A percentile compares a stretch with the other conserved stretches of the same genome.
These are phyloP conservation scores for Barnettozyma californica DNA, from an alignment of 805 yeast species.

Conservation along the genomic window DNA sequence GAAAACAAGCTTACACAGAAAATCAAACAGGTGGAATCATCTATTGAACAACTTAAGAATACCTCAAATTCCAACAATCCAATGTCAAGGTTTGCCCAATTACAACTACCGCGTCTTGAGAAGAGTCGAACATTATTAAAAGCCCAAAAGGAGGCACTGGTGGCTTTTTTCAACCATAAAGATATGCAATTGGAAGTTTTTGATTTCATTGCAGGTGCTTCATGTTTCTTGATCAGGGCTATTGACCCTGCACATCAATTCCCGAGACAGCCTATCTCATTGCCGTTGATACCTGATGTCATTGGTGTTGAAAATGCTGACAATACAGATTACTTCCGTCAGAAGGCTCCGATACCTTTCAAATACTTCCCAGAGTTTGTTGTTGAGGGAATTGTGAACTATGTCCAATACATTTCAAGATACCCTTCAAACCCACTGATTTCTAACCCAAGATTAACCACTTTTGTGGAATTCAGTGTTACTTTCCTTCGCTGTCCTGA, in stretches of 20 bases:
- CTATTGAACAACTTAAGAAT: constrained; percentile 25
- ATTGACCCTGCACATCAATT: constrained; percentile 67
- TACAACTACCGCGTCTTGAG: constrained; percentile 48
- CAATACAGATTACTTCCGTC: constrained; percentile 64
- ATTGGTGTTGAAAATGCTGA: constrained; percentile 63
- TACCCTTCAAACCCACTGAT: constrained; percentile 54
- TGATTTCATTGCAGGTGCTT: constrained; percentile 73
- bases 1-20: constrained; percentile 52
- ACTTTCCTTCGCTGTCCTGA: constrained; percentile 80
- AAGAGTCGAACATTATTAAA: constrained; percentile 33
- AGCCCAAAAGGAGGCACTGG: constrained; percentile 51
- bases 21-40: constrained; percentile 40
- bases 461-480: constrained; percentile 67
- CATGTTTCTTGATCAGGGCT: constrained; percentile 62
- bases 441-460: constrained; percentile 44
- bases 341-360: constrained; percentile 69
- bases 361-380: constrained; percentile 80
- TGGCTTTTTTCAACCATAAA: constrained; percentile 55
- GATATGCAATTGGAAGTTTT: constrained; percentile 59
- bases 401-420: constrained; percentile 56
- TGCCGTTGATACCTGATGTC: constrained; percentile 59
- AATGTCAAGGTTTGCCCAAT: constrained; percentile 27
- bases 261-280: constrained; percentile 44
- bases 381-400: constrained; percentile 75
- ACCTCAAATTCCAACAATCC: constrained; percentile 15